Percentiles rank a stretch among this genome's conserved stretches.
These are phyloP conservation scores for Hortiboletus rubellus DNA, from an alignment of 1,284 basidiomycete genomes.

Conservation along the genomic window DNA sequence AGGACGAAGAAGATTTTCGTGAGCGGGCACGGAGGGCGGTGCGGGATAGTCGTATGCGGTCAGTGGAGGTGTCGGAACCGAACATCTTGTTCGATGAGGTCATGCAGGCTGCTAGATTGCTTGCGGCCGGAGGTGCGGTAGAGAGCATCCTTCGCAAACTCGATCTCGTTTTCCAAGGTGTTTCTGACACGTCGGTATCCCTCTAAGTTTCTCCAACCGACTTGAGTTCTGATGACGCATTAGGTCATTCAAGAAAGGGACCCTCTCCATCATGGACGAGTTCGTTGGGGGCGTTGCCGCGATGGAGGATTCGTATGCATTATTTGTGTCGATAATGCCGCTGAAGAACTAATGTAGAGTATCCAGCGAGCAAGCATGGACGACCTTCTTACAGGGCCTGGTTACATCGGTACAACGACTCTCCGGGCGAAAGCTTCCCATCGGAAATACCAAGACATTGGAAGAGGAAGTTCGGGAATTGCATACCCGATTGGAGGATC, in stretches of 20 bases:
- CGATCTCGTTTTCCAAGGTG: conserved; percentile 55
- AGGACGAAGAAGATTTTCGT: conserved; percentile 83
- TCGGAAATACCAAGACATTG: conserved; percentile 13
- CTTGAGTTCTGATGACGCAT: conserved; percentile 7
- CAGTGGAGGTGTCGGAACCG: conserved; percentile 46
- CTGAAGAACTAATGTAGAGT: neutral
- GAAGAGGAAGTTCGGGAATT: conserved; percentile 18
- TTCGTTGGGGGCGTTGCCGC: conserved; percentile 69
- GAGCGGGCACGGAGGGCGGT: conserved; percentile 57
- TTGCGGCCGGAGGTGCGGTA: conserved; percentile 15
- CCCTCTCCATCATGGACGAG: conserved; percentile 61
- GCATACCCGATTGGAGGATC: conserved; percentile 11
- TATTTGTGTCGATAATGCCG: neutral
- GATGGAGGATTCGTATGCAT: conserved; percentile 57
- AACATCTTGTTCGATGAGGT: conserved; percentile 56
- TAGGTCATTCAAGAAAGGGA: conserved; percentile 63
- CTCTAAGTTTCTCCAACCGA: neutral
- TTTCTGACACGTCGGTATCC: conserved; percentile 58
- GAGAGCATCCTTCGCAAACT: conserved; percentile 37
- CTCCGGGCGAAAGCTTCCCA: conserved; percentile 16
- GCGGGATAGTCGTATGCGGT: conserved; percentile 35
- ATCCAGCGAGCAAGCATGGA: conserved; percentile 25
- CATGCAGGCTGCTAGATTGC: conserved; percentile 52
- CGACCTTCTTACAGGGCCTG: conserved; percentile 15
- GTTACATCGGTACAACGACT: conserved; percentile 23